These are phyloP conservation scores for Colletotrichum sp. DNA, from an alignment of 2,329 filamentous ascomycete genomes.

Conservation along the genomic window DNA sequence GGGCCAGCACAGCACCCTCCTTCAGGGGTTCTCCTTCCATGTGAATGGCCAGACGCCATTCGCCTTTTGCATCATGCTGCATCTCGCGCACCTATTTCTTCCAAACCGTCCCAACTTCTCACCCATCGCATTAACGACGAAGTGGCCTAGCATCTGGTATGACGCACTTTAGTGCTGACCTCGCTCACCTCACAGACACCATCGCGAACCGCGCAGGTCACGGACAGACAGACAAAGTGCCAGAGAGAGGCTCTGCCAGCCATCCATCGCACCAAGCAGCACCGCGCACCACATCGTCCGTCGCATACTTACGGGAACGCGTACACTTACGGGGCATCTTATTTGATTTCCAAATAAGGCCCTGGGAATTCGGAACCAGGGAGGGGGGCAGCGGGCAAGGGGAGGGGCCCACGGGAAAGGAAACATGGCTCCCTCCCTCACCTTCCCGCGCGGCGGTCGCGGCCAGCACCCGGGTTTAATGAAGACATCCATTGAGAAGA, in stretches of 20 bases:
- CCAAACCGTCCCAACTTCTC: background rate
- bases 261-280: background rate
- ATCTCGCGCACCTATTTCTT: background rate
- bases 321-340: background rate
- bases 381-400: background rate
- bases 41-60: background rate
- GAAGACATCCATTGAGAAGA: background rate
- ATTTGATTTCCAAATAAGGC: background rate
- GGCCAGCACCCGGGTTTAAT: background rate
- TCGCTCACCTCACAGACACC: background rate
- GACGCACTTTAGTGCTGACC: background rate
- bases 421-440: slow-evolving; percentile 2
- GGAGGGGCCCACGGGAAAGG: background rate
- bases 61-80: background rate
- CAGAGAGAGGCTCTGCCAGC: background rate
- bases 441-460: background rate
- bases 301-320: background rate
- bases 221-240: background rate
- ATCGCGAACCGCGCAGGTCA: background rate
- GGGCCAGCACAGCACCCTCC: background rate
- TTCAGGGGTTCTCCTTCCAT: slow-evolving; percentile 13
- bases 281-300: background rate
- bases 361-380: background rate
- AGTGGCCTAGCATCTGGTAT: background rate
- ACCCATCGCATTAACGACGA: background rate